A percentile compares a stretch with the other conserved stretches of the same genome.
Conservation (phyloP, 768 basidiomycete species). For the Glaciozyma martinii region DNA sequence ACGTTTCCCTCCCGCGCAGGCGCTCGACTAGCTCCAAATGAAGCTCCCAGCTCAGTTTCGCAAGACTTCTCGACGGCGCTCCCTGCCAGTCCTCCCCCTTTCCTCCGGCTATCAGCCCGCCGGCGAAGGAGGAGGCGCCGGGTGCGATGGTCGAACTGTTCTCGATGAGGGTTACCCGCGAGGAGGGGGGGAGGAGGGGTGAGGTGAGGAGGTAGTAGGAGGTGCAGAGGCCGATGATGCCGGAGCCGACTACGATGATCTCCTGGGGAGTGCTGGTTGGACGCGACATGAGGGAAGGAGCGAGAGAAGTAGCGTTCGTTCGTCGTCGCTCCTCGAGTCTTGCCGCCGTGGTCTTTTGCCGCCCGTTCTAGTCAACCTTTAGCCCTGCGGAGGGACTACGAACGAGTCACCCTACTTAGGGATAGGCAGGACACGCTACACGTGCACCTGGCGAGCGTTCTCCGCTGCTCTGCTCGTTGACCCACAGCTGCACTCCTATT, state of each 20-base stretch:
- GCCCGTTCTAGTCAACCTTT: no score
- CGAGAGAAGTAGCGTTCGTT: no score
- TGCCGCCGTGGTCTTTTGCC: no score
- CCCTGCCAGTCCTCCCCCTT: conserved; percentile 41
- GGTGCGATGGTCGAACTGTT: conserved; percentile 39
- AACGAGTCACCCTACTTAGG: no score
- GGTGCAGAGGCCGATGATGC: conserved; percentile 47
- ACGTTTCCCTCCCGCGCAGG: conserved; percentile 41
- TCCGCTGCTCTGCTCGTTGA: no score
- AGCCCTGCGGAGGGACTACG: no score
- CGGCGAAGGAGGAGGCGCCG: conserved; percentile 41
- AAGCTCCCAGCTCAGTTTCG: conserved; percentile 41
- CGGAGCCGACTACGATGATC: conserved; percentile 46
- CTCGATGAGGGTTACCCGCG: conserved; percentile 45
- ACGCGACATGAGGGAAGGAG: no score
- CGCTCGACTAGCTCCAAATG: conserved; percentile 43
- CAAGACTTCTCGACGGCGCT: conserved; percentile 37
- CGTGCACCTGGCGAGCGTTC: no score
- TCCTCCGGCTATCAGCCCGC: conserved; percentile 46
- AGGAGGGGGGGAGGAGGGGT: conserved; percentile 33
- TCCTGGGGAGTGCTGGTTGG: conserved; percentile 3
- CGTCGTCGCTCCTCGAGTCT: no score
- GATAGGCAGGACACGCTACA: no score
- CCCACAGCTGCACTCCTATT: no score
- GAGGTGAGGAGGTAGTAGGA: conserved; percentile 43